These are phyloP conservation scores for Solanum pimpinellifolium DNA, from an alignment of 257 asterid species.

Conservation along the genomic window DNA sequence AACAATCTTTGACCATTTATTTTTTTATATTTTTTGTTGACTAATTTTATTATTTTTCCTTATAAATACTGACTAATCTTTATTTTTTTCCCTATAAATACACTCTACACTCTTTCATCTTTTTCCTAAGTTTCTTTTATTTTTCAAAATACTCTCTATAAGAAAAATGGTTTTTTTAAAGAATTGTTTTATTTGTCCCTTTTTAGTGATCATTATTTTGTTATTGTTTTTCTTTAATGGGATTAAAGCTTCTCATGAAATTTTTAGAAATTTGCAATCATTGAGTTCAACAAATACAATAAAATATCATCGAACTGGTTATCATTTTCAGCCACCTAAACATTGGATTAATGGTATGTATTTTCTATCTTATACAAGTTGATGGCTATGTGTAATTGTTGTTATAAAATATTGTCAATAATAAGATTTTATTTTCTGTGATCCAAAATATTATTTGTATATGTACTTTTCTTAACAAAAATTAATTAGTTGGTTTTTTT, in stretches of 20 bases:
- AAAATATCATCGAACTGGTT: slow-evolving; percentile 34
- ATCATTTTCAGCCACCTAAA: slow-evolving; percentile 49
- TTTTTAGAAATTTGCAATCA: neutral
- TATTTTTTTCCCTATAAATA: neutral
- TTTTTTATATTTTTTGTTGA: neutral
- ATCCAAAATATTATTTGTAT: neutral
- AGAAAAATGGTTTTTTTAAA: neutral
- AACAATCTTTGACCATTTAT: neutral
- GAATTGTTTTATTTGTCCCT: neutral
- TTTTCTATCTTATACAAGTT: neutral
- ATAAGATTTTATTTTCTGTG: neutral
- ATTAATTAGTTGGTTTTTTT: neutral
- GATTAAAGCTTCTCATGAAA: neutral
- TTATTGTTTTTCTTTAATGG: neutral
- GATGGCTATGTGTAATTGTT: neutral
- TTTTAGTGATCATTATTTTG: neutral
- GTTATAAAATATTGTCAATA: neutral
- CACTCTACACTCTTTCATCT: neutral
- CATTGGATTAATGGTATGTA: slow-evolving; percentile 55
- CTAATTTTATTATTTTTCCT: neutral
- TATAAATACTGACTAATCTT: neutral
- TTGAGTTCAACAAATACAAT: neutral
- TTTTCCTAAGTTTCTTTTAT: neutral
- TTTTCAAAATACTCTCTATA: neutral
- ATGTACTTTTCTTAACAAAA: neutral